Base-by-base conservation (phyloP, 495 filamentous ascomycete species). In the Aspergillus haitiensis region DNA sequence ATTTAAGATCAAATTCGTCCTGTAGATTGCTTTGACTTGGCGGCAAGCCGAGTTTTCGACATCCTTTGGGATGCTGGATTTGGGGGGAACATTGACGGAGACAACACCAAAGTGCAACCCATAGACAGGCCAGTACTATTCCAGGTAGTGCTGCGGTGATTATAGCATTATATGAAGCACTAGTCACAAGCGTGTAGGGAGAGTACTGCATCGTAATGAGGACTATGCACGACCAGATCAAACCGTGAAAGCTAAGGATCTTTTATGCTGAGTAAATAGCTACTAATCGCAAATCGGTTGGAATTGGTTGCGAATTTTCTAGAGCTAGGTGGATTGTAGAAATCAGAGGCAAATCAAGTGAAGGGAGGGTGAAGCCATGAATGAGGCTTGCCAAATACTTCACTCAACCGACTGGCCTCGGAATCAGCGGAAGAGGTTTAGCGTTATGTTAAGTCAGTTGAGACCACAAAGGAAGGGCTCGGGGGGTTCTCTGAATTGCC, bases 1-100 rank as follows among this genome's bases (percentile, higher is more conserved):
- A 75, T 59, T 70, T 69, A 0, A 61, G 53, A 40, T 76, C 66
- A 50, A 64, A 77, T 65, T 77, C 75, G 64, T 78, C 74, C 48
- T 64, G 51, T 1, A 78, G 58, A 49, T 78, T 76, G 67, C 65
- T 72, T 40, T 70, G 52, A 0, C 56, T 54, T 32, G 51, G 52
- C 5, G 69, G n/a, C 15, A 76, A 63, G 31, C 75, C 75, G 4
- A 77, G 57, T 44, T 63, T 69, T 33, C 70, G 73, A 47, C 75
- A 78, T 42, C 75, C 75, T 54, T 57, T 66, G 0, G 69, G 74
- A 15, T 12, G 15, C 7, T 6, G 31, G 27, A 3, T 12, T 33
- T 40, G 40, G 51, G 13, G 16, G 39, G 18, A 61, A 35, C 52
- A 50, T 8, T 48, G 16, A 5, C 9, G 48, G 21, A 6, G 11